Evolutionary conservation across 768 basidiomycete species (phyloP).

Genomic region (Hysterangium stoloniferum): DNA sequence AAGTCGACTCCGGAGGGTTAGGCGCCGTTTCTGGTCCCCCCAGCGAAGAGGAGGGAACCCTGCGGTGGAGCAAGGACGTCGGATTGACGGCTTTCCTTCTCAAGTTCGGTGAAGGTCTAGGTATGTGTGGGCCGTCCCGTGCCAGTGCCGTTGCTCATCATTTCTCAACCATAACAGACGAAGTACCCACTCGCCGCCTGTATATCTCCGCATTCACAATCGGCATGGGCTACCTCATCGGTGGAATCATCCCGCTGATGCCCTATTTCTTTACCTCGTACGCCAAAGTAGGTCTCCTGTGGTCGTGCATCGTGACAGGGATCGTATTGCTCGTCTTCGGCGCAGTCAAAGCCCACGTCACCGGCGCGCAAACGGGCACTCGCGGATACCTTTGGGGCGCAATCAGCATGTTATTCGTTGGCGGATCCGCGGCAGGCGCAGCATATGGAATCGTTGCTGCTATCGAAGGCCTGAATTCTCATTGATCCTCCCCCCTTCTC

Average conservation of each 20-base stretch:
- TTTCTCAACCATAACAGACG: slow-evolving; percentile 44
- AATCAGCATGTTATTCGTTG: slow-evolving; percentile 78
- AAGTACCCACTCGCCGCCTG: slow-evolving; percentile 75
- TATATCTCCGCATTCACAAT: slow-evolving; percentile 93
- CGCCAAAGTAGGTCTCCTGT: slow-evolving; percentile 62
- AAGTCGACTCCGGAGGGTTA: slow-evolving; percentile 32
- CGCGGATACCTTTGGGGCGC: slow-evolving; percentile 83
- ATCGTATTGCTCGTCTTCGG: slow-evolving; percentile 85
- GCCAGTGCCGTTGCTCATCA: background rate
- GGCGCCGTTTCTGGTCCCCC: slow-evolving; percentile 15
- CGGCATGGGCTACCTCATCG: slow-evolving; percentile 87
- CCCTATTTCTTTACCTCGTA: slow-evolving; percentile 84
- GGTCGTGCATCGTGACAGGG: slow-evolving; percentile 75
- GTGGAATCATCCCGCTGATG: slow-evolving; percentile 86
- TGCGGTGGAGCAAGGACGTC: slow-evolving; percentile 67
- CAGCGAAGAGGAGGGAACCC: slow-evolving; percentile 47
- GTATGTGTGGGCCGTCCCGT: slow-evolving; percentile 32
- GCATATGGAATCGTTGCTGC: slow-evolving; percentile 52
- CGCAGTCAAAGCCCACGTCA: slow-evolving; percentile 80
- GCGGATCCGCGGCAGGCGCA: slow-evolving; percentile 80
- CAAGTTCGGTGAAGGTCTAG: slow-evolving; percentile 91
- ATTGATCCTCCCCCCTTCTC: too few species aligned
- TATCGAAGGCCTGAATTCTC: slow-evolving; percentile 39
- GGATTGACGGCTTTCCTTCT: slow-evolving; percentile 91
- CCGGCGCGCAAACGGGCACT: slow-evolving; percentile 62